A percentile compares a stretch with the other conserved stretches of the same genome.
Evolutionary conservation across 331 rosid species (phyloP).

Genomic region (Pyrus hybrid): DNA sequence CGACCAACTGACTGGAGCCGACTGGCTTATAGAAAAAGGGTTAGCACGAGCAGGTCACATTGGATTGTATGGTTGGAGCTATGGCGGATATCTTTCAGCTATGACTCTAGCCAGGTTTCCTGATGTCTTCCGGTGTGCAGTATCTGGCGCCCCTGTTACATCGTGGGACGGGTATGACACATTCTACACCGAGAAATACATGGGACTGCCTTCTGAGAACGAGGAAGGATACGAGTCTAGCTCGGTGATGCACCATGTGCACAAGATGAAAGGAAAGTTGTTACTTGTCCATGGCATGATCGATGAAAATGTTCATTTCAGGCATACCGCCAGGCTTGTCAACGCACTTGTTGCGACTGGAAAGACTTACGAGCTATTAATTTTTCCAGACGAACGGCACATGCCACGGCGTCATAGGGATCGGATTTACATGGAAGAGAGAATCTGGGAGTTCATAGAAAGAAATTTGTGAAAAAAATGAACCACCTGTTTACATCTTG

Average conservation of each 20-base stretch:
- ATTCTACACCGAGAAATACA: conserved; percentile 91
- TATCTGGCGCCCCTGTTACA: conserved; percentile 88
- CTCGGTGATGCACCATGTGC: conserved; percentile 70
- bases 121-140: conserved; percentile 61
- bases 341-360: conserved; percentile 78
- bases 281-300: conserved; percentile 94
- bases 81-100: conserved; percentile 91
- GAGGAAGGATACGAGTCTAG: conserved; percentile 37
- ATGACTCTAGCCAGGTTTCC: conserved; percentile 72
- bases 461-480: conserved; percentile 49
- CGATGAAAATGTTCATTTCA: conserved; percentile 90
- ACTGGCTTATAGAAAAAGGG: conserved; percentile 78
- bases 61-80: conserved; percentile 97
- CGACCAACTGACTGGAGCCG: conserved; percentile 84
- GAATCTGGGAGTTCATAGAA: conserved; percentile 91
- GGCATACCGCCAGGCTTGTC: conserved; percentile 96
- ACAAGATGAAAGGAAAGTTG: conserved; percentile 61
- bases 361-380: conserved; percentile 69
- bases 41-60: conserved; percentile 71
- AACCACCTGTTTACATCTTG: not conserved
- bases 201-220: conserved; percentile 75
- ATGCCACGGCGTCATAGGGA: conserved; percentile 78
- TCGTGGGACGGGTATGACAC: conserved; percentile 98
- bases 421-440: conserved; percentile 85
- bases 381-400: conserved; percentile 94